Conservation (phyloP, 345 rosid species). For the Sapria himalayana region DNA sequence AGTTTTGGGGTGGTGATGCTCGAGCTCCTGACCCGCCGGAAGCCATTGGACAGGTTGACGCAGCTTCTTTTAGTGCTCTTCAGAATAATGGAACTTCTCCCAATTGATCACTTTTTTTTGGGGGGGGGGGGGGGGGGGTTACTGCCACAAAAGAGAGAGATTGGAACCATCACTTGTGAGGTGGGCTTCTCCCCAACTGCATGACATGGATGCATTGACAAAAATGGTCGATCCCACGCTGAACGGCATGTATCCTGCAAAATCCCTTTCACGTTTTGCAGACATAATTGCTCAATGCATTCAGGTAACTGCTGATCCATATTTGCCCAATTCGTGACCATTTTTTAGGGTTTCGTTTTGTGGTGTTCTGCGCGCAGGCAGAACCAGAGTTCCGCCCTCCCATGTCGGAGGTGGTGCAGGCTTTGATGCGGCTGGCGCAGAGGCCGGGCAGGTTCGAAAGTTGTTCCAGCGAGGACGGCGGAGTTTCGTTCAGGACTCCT, state of each 20-base stretch:
- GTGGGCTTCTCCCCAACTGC: conserved; percentile 98
- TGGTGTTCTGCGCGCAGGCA: conserved; percentile 50
- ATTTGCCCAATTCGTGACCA: too few species aligned
- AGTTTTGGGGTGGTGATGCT: conserved; percentile 98
- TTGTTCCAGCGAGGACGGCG: conserved; percentile 70
- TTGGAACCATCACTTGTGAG: conserved; percentile 92
- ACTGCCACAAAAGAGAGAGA: conserved; percentile 61
- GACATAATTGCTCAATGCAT: conserved; percentile 92
- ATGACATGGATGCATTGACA: conserved; percentile 85
- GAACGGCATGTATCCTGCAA: conserved; percentile 97
- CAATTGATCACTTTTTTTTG: too few species aligned
- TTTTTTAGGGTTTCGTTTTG: too few species aligned
- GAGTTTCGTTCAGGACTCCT: conserved; percentile 62
- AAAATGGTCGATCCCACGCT: conserved; percentile 93
- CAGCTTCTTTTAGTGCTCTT: too few species aligned
- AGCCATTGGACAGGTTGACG: conserved; percentile 87
- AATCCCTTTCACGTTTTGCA: conserved; percentile 90
- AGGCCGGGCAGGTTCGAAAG: conserved; percentile 75
- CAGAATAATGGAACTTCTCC: too few species aligned
- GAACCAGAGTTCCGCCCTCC: conserved; percentile 99
- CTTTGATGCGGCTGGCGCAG: conserved; percentile 74
- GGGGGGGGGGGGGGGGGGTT: too few species aligned
- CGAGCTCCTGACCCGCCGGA: conserved; percentile 89
- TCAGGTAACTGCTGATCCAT: conserved; percentile 37
- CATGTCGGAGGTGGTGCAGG: conserved; percentile 97